Base-by-base conservation (phyloP, 257 asterid genomes). In the Ilex aquifolium region DNA sequence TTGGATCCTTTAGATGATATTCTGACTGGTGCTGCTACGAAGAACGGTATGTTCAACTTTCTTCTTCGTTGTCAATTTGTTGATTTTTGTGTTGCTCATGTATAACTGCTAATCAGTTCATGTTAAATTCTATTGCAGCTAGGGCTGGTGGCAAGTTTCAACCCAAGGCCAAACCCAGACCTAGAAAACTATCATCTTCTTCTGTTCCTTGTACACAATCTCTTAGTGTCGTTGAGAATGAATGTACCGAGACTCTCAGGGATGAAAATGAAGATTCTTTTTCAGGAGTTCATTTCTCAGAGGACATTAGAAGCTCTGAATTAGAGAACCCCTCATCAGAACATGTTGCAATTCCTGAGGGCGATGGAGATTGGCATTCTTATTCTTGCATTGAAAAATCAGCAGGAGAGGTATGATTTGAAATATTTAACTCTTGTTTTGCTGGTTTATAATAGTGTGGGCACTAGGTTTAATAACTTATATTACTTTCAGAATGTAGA, bases 161-260 rank as follows among this genome's bases (percentile, higher is more conserved):
- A 69, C 97, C 97, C 32, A 90, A 80, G 71, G 67, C 78, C 2
- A 90, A 85, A 67, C 63, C 71, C 52, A 74, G 75, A 44, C 81
- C 73, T 7, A 83, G 44, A 59, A 90, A 69, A 73, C 80, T 31
- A 44, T 50, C 78, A 6, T 63, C 70, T 31, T 71, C 79, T 9
- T 72, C 76, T 36, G 62, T 65, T 59, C 54, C 86, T 77, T 56
- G 75, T 62, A 56, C 80, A 44, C 71, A 56, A 50, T 50, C 66
- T 58, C 82, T 57, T 64, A 77, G 69, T 57, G 57, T 59, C 42
- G 68, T 62, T 13, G 61, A 67, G 40, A 63, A 31, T 44, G 65
- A 57, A 31, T 61, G 36, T 10, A 64, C 56, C 30, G 63, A 53
- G 63, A 62, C 68, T 71, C 56, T 49, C 36, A 61, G 16, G 69